Percentiles rank a stretch among this genome's conserved stretches.
phyloP scores from a whole-genome alignment of 768 basidiomycete species.

The Leccinum obscurum region DNA sequence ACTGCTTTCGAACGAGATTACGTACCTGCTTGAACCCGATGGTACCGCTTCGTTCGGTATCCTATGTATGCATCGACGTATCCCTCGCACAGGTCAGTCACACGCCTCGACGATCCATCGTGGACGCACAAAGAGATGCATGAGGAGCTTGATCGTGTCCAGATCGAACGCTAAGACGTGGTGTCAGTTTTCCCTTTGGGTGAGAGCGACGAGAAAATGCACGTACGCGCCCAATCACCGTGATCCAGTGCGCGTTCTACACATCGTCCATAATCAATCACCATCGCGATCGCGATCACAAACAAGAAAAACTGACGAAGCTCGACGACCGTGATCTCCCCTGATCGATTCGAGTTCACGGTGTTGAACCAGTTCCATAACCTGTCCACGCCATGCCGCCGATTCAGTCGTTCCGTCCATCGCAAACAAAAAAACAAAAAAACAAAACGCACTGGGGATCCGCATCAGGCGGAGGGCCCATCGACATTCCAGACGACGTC shows the following conservation, averaged over 20 bases:
- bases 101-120: neutral
- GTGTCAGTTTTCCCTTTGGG: neutral
- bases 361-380: slow-evolving; percentile 72
- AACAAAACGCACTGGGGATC: slow-evolving; percentile 65
- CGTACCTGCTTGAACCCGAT: slow-evolving; percentile 77
- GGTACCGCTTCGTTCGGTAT: slow-evolving; percentile 73
- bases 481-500: neutral
- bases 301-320: slow-evolving; percentile 49
- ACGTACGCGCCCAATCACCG: slow-evolving; percentile 79
- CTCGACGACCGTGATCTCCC: slow-evolving; percentile 61
- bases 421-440: too few relatives aligned
- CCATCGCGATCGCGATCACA: neutral
- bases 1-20: neutral
- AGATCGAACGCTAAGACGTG: slow-evolving; percentile 67
- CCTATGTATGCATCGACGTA: slow-evolving; percentile 34
- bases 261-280: neutral
- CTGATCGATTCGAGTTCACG: slow-evolving; percentile 72
- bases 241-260: slow-evolving; percentile 51
- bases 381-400: slow-evolving; percentile 35
- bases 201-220: neutral
- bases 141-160: slow-evolving; percentile 83
- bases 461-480: slow-evolving; percentile 48
- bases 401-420: neutral
- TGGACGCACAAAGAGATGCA: slow-evolving; percentile 65
- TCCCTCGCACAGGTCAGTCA: neutral